Conservation (phyloP, 176 grass and related monocot species). For the Aegilops tauschii region DNA sequence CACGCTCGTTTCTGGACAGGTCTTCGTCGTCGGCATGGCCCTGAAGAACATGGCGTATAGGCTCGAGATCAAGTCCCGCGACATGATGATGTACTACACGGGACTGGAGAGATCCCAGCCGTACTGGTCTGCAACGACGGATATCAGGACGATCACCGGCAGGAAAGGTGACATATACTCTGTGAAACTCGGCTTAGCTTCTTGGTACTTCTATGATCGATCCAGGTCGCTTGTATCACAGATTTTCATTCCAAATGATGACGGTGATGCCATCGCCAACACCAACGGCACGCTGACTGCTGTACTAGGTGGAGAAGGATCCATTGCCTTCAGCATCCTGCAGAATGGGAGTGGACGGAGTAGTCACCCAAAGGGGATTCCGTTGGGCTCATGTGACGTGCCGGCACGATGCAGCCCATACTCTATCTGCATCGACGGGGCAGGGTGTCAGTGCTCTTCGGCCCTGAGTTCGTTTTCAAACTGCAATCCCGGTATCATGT, state of each 20-base stretch:
- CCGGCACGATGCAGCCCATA: conserved; percentile 58
- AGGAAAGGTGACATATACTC: conserved; percentile 48
- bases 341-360: not conserved
- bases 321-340: conserved; percentile 56
- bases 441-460: conserved; percentile 63
- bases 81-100: conserved; percentile 49
- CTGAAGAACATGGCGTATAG: conserved; percentile 59
- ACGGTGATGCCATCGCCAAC: not conserved
- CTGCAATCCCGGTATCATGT: conserved; percentile 46
- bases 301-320: conserved; percentile 43
- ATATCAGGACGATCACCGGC: conserved; percentile 41
- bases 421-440: conserved; percentile 53
- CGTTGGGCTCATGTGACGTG: conserved; percentile 48
- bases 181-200: conserved; percentile 46
- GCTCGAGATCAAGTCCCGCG: conserved; percentile 61
- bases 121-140: conserved; percentile 65
- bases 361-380: conserved; percentile 26
- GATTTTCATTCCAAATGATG: conserved; percentile 22
- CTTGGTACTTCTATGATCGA: conserved; percentile 72
- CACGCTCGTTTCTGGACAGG: conserved; percentile 68
- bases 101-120: conserved; percentile 50
- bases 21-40: conserved; percentile 50
- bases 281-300: conserved; percentile 49
- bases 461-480: conserved; percentile 46
- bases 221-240: conserved; percentile 44